Conservation (phyloP, 1,139 yeast species). For the Lodderomyces parapsilosis region DNA sequence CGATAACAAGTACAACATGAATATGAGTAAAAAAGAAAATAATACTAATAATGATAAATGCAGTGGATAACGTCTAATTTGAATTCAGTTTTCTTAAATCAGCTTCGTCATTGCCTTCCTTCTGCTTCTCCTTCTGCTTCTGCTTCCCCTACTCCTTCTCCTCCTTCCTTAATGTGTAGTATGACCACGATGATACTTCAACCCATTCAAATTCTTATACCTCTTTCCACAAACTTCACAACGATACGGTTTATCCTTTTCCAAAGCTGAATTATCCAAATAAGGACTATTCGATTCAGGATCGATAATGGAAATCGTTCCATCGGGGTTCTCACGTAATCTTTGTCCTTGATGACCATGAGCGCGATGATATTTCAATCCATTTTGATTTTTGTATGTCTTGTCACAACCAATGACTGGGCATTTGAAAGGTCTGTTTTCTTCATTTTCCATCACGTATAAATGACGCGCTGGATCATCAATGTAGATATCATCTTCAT, state of each 20-base stretch:
- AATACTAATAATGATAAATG: not conserved
- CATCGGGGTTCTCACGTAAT: constrained; percentile 86
- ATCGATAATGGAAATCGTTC: constrained; percentile 87
- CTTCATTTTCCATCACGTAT: constrained; percentile 88
- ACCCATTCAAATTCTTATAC: constrained; percentile 92
- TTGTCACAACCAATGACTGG: constrained; percentile 98
- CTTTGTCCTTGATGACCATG: constrained; percentile 98
- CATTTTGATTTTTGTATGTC: constrained; percentile 96
- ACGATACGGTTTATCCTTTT: constrained; percentile 95
- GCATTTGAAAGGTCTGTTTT: constrained; percentile 93
- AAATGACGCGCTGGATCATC: constrained; percentile 94
- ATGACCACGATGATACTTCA: constrained; percentile 96
- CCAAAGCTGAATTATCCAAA: constrained; percentile 90
- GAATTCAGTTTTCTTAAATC: too few relatives aligned
- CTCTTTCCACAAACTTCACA: constrained; percentile 98
- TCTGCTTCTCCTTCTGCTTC: too few relatives aligned
- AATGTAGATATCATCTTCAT: constrained; percentile 61
- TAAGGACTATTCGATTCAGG: constrained; percentile 91
- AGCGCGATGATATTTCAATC: constrained; percentile 88
- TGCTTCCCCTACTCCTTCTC: too few relatives aligned
- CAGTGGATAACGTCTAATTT: too few relatives aligned
- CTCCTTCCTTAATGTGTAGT: constrained; percentile 68
- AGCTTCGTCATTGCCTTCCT: constrained; percentile 1
- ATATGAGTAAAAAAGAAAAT: constrained; percentile 4
- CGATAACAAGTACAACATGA: too few relatives aligned